These are phyloP conservation scores for Beta corolliflora DNA, from an alignment of 179 eudicot species.

Conservation along the genomic window DNA sequence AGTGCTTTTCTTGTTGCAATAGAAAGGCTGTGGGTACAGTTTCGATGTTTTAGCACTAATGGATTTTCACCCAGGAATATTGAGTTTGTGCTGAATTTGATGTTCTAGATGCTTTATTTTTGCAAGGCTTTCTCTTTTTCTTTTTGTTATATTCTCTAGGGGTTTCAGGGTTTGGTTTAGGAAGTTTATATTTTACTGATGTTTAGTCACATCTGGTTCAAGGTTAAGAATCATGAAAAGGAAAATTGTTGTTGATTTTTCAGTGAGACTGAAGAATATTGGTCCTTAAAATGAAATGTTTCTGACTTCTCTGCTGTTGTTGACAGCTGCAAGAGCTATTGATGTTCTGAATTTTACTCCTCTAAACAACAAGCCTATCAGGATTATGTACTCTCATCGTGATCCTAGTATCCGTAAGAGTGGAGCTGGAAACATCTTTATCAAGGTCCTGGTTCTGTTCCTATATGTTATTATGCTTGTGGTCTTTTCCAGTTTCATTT, in stretches of 20 bases:
- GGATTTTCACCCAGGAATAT: neutral
- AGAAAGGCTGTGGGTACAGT: no score
- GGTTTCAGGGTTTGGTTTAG: neutral
- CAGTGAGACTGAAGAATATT: neutral
- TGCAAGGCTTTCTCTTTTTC: neutral
- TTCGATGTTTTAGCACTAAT: neutral
- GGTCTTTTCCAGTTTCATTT: neutral
- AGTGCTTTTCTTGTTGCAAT: no score
- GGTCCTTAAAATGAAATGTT: neutral
- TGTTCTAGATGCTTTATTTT: neutral
- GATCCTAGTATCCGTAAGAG: slow-evolving; percentile 67
- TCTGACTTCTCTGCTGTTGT: neutral
- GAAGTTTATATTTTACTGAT: neutral
- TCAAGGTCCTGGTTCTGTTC: slow-evolving; percentile 47
- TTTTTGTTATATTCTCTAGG: neutral
- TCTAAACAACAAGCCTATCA: slow-evolving; percentile 62
- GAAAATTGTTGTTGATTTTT: neutral
- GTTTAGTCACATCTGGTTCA: no score
- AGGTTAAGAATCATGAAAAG: neutral
- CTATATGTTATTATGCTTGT: neutral
- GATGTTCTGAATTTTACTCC: slow-evolving; percentile 67
- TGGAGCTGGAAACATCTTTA: slow-evolving; percentile 69
- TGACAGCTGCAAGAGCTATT: slow-evolving; percentile 67
- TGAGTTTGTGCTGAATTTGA: neutral
- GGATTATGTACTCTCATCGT: slow-evolving; percentile 70